Evolutionary conservation across 306 rosid species (phyloP).

Genomic region (Arachis stenosperma): DNA sequence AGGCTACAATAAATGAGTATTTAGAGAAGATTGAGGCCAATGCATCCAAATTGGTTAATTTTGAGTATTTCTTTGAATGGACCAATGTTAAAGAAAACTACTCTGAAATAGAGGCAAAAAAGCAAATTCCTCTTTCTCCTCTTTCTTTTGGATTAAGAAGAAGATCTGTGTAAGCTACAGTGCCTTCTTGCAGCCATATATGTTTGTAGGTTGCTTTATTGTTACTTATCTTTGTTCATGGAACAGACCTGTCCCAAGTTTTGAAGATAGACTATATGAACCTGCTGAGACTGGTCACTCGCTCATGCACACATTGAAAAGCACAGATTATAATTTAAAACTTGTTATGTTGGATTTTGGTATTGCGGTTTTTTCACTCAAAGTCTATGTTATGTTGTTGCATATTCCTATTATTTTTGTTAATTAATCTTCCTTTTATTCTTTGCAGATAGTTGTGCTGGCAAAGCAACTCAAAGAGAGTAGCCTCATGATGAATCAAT

Average conservation of each 20-base stretch:
- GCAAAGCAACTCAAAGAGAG: slow-evolving; percentile 94
- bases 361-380: neutral
- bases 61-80: slow-evolving; percentile 36
- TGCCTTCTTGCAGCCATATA: slow-evolving; percentile 23
- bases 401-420: neutral
- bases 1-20: slow-evolving; percentile 71
- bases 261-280: slow-evolving; percentile 59
- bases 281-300: slow-evolving; percentile 48
- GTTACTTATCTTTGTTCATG: slow-evolving; percentile 38
- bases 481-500: slow-evolving; percentile 81
- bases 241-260: slow-evolving; percentile 56
- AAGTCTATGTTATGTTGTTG: neutral
- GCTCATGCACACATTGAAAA: slow-evolving; percentile 75
- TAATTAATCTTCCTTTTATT: neutral
- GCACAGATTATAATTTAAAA: slow-evolving; percentile 53
- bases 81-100: slow-evolving; percentile 47
- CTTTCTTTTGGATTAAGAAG: slow-evolving; percentile 71
- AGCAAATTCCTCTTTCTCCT: slow-evolving; percentile 39
- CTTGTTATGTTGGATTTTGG: slow-evolving; percentile 22
- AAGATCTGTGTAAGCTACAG: slow-evolving; percentile 64
- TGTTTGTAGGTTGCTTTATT: slow-evolving; percentile 37
- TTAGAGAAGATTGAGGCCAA: slow-evolving; percentile 84
- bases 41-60: slow-evolving; percentile 66
- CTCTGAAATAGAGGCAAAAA: slow-evolving; percentile 53
- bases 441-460: slow-evolving; percentile 78